phyloP scores from a whole-genome alignment of 495 filamentous ascomycete species.

The Aspergillus asperescens region DNA sequence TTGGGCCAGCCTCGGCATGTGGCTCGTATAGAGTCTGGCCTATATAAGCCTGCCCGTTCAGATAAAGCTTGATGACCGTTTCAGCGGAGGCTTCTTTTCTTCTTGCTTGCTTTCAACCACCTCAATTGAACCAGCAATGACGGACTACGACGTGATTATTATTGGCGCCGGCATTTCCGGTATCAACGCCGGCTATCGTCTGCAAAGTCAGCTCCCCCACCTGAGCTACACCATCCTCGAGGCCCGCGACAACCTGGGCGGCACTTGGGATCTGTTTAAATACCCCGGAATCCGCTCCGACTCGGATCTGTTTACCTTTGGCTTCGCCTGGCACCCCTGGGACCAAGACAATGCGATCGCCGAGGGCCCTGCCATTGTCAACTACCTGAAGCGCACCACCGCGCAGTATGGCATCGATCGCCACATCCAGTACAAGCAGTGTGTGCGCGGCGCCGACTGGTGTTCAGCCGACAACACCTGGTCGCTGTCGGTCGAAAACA shows the following conservation, averaged over 20 bases:
- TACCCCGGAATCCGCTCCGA: constrained; percentile 68
- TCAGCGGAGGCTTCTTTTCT: neutral
- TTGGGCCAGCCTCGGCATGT: constrained; percentile 29
- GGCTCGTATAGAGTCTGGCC: constrained; percentile 7
- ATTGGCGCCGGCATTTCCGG: constrained; percentile 71
- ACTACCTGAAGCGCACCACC: constrained; percentile 59
- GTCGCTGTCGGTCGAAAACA: constrained; percentile 51
- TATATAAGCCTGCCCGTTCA: constrained; percentile 9
- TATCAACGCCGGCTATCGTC: constrained; percentile 66
- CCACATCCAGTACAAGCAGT: constrained; percentile 56
- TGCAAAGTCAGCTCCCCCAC: constrained; percentile 54
- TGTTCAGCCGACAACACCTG: constrained; percentile 54
- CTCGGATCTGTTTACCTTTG: constrained; percentile 62
- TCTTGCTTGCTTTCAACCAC: neutral
- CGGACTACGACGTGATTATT: constrained; percentile 57
- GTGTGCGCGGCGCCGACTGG: constrained; percentile 54
- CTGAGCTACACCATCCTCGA: constrained; percentile 59
- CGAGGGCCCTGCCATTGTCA: constrained; percentile 50
- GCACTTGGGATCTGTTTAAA: constrained; percentile 68
- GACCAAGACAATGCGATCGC: constrained; percentile 53
- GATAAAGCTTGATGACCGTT: neutral
- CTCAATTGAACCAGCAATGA: neutral
- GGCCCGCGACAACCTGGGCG: constrained; percentile 53
- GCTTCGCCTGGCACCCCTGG: constrained; percentile 67
- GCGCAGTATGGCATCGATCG: constrained; percentile 55